Conservation (phyloP, 768 basidiomycete genomes). For the Xanthoconium stramineum region DNA sequence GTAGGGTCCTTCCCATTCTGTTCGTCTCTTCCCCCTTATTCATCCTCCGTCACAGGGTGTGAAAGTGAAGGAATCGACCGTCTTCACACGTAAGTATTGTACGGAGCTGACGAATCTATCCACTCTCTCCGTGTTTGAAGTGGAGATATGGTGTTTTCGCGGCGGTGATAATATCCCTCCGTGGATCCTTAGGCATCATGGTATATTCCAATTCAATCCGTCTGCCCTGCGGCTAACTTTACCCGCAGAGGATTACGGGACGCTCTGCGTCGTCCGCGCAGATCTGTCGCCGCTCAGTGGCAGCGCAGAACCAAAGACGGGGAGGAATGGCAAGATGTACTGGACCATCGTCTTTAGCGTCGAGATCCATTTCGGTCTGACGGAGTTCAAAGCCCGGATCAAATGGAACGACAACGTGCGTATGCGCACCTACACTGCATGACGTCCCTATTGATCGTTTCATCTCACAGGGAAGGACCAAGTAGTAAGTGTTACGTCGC, state of each 20-base stretch:
- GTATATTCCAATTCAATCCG: constrained; percentile 12
- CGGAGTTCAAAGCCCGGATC: constrained; percentile 78
- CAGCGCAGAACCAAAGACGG: constrained; percentile 65
- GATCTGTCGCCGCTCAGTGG: constrained; percentile 70
- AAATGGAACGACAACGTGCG: constrained; percentile 80
- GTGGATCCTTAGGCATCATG: constrained; percentile 65
- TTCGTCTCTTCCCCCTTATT: constrained; percentile 3
- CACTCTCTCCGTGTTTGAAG: constrained; percentile 76
- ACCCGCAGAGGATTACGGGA: constrained; percentile 62
- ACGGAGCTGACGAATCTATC: constrained; percentile 76
- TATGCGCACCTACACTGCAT: background rate
- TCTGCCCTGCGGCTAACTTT: constrained; percentile 1
- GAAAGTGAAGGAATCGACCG: constrained; percentile 78
- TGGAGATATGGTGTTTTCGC: constrained; percentile 82
- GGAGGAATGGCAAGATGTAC: constrained; percentile 65
- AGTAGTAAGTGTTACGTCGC: constrained; percentile 52
- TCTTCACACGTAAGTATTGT: constrained; percentile 79
- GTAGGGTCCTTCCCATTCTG: constrained; percentile 37
- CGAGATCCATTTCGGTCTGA: constrained; percentile 80
- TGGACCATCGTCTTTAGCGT: constrained; percentile 85
- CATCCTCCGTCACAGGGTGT: constrained; percentile 43
- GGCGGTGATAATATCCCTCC: constrained; percentile 68
- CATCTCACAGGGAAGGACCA: constrained; percentile 53
- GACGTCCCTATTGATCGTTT: background rate
- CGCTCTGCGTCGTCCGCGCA: constrained; percentile 73